Conservation (phyloP, 371 early-diverging fungal genomes). For the Sporodiniella umbellata region DNA sequence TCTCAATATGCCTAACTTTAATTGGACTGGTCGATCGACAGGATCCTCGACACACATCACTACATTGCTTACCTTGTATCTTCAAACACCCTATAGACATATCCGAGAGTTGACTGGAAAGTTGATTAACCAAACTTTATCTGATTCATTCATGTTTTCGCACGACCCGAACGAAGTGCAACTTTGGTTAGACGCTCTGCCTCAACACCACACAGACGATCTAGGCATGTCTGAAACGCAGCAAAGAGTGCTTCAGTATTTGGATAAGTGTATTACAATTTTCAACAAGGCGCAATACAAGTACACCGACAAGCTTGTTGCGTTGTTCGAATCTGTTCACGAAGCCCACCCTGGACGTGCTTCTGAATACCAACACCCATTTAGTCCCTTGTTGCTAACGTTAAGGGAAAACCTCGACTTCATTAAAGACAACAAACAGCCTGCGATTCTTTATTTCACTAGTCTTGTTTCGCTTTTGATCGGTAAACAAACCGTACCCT, state of each 20-base stretch:
- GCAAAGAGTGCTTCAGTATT: constrained; percentile 49
- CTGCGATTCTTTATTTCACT: constrained; percentile 35
- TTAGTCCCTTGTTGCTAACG: constrained; percentile 56
- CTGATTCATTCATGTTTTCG: constrained; percentile 63
- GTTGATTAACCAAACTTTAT: constrained; percentile 47
- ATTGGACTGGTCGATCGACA: constrained; percentile 61
- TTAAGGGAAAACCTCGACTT: constrained; percentile 50
- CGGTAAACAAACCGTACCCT: constrained; percentile 35
- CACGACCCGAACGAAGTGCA: constrained; percentile 59
- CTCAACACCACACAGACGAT: constrained; percentile 15
- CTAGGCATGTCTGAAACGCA: constrained; percentile 34
- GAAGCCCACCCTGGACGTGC: neutral
- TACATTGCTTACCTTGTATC: constrained; percentile 55
- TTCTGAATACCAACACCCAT: constrained; percentile 38
- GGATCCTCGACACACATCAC: constrained; percentile 55
- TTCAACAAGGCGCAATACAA: constrained; percentile 61
- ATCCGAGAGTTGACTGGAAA: constrained; percentile 49
- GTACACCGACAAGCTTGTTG: constrained; percentile 55
- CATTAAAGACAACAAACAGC: constrained; percentile 39
- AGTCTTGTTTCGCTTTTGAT: constrained; percentile 26
- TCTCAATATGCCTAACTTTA: constrained; percentile 58
- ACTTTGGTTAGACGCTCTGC: constrained; percentile 64
- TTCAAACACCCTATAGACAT: constrained; percentile 48
- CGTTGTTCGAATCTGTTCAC: constrained; percentile 26
- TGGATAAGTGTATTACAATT: constrained; percentile 62